These are phyloP conservation scores for Allium cepa DNA, from an alignment of 106 monocot species.

Conservation along the genomic window DNA sequence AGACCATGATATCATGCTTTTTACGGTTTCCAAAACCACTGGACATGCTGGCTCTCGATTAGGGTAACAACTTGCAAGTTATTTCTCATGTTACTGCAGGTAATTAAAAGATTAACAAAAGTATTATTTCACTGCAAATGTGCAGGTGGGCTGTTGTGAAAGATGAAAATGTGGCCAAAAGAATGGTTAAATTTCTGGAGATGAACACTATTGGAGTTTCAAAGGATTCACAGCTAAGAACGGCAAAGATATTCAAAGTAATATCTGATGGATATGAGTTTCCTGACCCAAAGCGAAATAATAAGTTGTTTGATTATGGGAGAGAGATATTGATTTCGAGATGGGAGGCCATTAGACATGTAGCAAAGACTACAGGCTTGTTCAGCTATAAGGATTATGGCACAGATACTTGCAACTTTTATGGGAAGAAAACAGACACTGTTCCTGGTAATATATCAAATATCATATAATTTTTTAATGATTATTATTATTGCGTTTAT, in stretches of 20 bases:
- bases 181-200: conserved; percentile 83
- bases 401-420: conserved; percentile 47
- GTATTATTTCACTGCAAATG: background rate
- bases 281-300: background rate
- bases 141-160: conserved; percentile 84
- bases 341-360: conserved; percentile 51
- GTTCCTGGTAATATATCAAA: conserved; percentile 42
- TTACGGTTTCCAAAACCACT: conserved; percentile 27
- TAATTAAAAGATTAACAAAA: background rate
- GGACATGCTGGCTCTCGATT: conserved; percentile 39
- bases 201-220: conserved; percentile 85
- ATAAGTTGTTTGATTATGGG: conserved; percentile 54
- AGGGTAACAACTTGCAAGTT: conserved; percentile 25
- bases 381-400: conserved; percentile 66
- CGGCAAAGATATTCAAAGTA: conserved; percentile 55
- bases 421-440: conserved; percentile 17
- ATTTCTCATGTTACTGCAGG: background rate
- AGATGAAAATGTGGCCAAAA: conserved; percentile 48
- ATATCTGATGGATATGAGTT: conserved; percentile 54
- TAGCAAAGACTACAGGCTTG: conserved; percentile 13
- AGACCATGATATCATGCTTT: conserved; percentile 73
- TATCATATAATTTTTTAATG: background rate
- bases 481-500: background rate
- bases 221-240: conserved; percentile 86
- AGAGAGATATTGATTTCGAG: conserved; percentile 29